Conservation (phyloP, 768 basidiomycete genomes). For the Hydnum rufescens region DNA sequence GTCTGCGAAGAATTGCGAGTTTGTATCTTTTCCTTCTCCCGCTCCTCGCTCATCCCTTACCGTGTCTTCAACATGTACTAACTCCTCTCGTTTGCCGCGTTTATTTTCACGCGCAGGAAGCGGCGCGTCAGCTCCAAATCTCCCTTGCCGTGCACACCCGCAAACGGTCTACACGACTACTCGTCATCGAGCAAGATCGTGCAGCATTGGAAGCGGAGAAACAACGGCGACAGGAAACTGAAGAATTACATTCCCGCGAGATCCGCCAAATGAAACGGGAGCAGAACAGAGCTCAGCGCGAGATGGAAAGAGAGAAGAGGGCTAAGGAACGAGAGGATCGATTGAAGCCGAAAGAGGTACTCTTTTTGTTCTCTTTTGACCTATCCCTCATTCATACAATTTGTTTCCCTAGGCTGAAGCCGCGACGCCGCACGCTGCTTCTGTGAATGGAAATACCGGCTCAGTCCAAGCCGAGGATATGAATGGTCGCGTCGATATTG, state of each 20-base stretch:
- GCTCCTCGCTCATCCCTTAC: not conserved
- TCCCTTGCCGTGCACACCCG: constrained; percentile 18
- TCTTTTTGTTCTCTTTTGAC: not conserved
- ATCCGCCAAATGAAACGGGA: constrained; percentile 47
- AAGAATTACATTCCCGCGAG: constrained; percentile 24
- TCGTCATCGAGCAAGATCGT: constrained; percentile 57
- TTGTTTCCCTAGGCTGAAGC: not conserved
- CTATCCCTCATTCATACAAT: not conserved
- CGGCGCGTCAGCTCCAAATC: not conserved
- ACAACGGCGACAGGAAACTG: constrained; percentile 34
- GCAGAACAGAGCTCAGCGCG: not conserved
- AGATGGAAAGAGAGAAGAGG: constrained; percentile 7
- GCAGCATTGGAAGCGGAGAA: constrained; percentile 22
- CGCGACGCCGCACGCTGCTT: too few relatives aligned
- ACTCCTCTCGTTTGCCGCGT: not conserved
- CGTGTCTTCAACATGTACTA: not conserved
- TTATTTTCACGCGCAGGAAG: not conserved
- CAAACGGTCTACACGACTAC: constrained; percentile 81
- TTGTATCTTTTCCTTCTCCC: too few relatives aligned
- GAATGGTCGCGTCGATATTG: not conserved
- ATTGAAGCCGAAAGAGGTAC: constrained; percentile 13
- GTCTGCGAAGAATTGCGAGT: not conserved
- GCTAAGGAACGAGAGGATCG: constrained; percentile 23
- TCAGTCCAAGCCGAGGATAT: not conserved
- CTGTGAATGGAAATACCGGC: too few relatives aligned